These are phyloP conservation scores for Penicillium ochrochloron DNA, from an alignment of 495 filamentous ascomycete species.

Conservation along the genomic window DNA sequence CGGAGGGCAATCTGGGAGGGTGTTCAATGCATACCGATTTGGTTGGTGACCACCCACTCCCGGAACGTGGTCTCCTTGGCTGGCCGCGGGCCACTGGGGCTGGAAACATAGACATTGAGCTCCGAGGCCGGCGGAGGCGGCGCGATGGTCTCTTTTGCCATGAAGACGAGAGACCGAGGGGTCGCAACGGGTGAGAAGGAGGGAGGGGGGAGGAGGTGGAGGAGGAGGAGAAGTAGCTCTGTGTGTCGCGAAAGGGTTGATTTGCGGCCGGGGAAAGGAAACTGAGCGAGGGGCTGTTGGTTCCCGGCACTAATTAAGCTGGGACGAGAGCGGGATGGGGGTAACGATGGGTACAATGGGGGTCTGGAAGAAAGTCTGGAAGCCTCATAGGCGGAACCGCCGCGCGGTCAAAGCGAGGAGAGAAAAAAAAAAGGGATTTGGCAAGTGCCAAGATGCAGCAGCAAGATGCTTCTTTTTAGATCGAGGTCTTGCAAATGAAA, in stretches of 20 bases:
- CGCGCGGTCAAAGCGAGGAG: slow-evolving; percentile 21
- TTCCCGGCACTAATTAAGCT: slow-evolving; percentile 29
- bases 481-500: neutral
- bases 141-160: slow-evolving; percentile 40
- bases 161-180: slow-evolving; percentile 26
- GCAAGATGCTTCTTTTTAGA: neutral
- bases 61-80: slow-evolving; percentile 54
- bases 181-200: slow-evolving; percentile 3
- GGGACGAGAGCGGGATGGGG: slow-evolving; percentile 26
- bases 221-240: slow-evolving; percentile 20
- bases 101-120: slow-evolving; percentile 51
- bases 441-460: neutral
- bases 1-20: neutral
- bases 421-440: neutral
- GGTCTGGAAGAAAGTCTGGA: slow-evolving; percentile 23
- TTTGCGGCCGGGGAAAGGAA: slow-evolving; percentile 23
- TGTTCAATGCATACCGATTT: slow-evolving; percentile 52
- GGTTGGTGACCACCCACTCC: slow-evolving; percentile 57
- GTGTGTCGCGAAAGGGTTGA: neutral
- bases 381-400: slow-evolving; percentile 31
- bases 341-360: too few species aligned
- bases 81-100: slow-evolving; percentile 38
- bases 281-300: slow-evolving; percentile 18
- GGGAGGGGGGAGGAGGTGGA: slow-evolving; percentile 17
- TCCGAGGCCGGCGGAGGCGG: slow-evolving; percentile 39